Percentiles rank a stretch among this genome's conserved stretches.
phyloP scores from a whole-genome alignment of 176 grass and related monocot species.

The Metroxylon sagu region DNA sequence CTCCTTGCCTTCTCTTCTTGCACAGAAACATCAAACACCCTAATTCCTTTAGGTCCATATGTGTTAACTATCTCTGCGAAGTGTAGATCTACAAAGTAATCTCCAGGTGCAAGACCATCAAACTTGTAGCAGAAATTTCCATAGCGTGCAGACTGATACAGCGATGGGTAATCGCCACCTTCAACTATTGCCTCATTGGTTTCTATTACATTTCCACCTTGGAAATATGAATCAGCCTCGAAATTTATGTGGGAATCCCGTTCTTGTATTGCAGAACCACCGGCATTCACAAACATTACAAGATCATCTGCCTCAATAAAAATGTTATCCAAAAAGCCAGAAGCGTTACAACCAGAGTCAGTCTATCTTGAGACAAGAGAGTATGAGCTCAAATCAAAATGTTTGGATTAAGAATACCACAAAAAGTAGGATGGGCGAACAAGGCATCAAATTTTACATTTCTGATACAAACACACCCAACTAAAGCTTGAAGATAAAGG shows the following conservation, averaged over 20 bases:
- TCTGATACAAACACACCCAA: too few species aligned
- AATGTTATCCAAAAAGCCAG: conserved; percentile 5
- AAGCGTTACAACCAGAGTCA: background rate
- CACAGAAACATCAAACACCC: conserved; percentile 69
- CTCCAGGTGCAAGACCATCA: conserved; percentile 45
- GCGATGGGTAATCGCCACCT: conserved; percentile 43
- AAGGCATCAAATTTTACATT: too few species aligned
- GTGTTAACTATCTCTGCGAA: conserved; percentile 84
- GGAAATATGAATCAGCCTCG: conserved; percentile 54
- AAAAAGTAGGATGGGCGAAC: too few species aligned
- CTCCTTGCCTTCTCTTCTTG: conserved; percentile 81
- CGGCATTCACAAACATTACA: conserved; percentile 62
- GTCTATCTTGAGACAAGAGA: too few species aligned
- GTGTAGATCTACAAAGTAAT: conserved; percentile 81
- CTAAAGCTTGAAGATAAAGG: too few species aligned
- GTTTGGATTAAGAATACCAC: too few species aligned
- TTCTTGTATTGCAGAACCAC: conserved; percentile 31
- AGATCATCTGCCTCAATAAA: conserved; percentile 44
- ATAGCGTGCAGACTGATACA: conserved; percentile 71
- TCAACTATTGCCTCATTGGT: conserved; percentile 61
- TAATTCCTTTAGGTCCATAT: conserved; percentile 76
- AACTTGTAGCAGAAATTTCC: conserved; percentile 82
- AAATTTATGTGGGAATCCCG: conserved; percentile 18
- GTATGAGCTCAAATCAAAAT: too few species aligned
- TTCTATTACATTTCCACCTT: conserved; percentile 69